Percentiles rank a stretch among this genome's conserved stretches.
phyloP scores from a whole-genome alignment of 2,329 filamentous ascomycete genomes.

The Truncatella angustata region DNA sequence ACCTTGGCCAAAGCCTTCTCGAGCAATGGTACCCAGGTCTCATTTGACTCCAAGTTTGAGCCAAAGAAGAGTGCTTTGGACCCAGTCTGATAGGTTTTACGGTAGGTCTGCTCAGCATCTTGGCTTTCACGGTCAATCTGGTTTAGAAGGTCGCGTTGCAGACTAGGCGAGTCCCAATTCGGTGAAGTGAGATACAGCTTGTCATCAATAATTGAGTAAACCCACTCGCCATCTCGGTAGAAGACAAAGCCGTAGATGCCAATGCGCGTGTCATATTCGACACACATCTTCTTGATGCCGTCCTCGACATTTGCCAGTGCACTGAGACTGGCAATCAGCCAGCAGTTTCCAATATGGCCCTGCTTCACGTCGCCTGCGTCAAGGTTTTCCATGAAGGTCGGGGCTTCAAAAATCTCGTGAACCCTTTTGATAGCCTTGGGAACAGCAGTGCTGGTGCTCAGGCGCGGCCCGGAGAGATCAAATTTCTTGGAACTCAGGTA shows the following conservation, averaged over 20 bases:
- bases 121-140: constrained; percentile 72
- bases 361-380: constrained; percentile 76
- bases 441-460: constrained; percentile 46
- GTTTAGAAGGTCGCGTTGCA: constrained; percentile 71
- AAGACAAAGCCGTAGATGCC: constrained; percentile 92
- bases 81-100: constrained; percentile 69
- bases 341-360: constrained; percentile 76
- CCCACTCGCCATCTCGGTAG: constrained; percentile 85
- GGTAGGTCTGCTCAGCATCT: constrained; percentile 70
- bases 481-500: constrained; percentile 51
- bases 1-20: constrained; percentile 86
- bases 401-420: constrained; percentile 73
- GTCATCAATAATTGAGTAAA: constrained; percentile 87
- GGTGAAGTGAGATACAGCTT: constrained; percentile 83
- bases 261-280: constrained; percentile 69
- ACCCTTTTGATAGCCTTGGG: constrained; percentile 76
- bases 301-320: constrained; percentile 72
- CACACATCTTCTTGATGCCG: constrained; percentile 70
- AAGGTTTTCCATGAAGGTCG: constrained; percentile 64
- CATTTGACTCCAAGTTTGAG: constrained; percentile 71
- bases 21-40: constrained; percentile 78
- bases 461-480: constrained; percentile 43
- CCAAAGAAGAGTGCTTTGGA: constrained; percentile 78
- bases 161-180: constrained; percentile 75
- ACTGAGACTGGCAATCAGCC: constrained; percentile 76